A percentile compares a stretch with the other conserved stretches of the same genome.
Evolutionary conservation across 352 stramenopile genomes (phyloP).

Genomic region (Phytopythium oedochilum): DNA sequence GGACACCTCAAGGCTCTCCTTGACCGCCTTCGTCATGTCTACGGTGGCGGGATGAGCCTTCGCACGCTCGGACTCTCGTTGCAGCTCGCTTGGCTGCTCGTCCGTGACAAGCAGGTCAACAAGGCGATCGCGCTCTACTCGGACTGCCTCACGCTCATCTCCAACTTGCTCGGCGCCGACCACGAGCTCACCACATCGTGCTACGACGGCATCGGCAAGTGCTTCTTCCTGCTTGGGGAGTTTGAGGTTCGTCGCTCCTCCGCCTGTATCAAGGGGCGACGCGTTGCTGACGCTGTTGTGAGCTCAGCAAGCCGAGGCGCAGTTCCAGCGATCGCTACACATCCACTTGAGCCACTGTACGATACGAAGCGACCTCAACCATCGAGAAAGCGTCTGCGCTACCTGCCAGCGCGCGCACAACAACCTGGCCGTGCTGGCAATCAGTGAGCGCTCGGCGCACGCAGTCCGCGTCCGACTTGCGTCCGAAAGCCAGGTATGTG

Average conservation of each 20-base stretch:
- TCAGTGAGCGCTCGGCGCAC: slow-evolving; percentile 26
- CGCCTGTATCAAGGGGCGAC: background rate
- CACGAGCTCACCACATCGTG: slow-evolving; percentile 23
- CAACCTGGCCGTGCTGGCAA: slow-evolving; percentile 57
- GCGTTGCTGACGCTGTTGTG: background rate
- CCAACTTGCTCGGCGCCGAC: slow-evolving; percentile 16
- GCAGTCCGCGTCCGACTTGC: slow-evolving; percentile 14
- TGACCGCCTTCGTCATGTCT: slow-evolving; percentile 18
- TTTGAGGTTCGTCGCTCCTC: slow-evolving; percentile 27
- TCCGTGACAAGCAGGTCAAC: slow-evolving; percentile 21
- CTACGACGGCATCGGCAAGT: slow-evolving; percentile 44
- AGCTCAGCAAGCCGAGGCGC: slow-evolving; percentile 33
- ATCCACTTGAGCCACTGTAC: background rate
- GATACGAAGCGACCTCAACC: background rate
- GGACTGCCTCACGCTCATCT: slow-evolving; percentile 23
- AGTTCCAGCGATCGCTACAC: slow-evolving; percentile 34
- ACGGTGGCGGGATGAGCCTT: slow-evolving; percentile 46
- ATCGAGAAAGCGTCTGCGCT: slow-evolving; percentile 10
- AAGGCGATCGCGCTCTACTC: slow-evolving; percentile 31
- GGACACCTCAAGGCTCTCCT: slow-evolving; percentile 16
- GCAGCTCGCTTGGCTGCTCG: background rate
- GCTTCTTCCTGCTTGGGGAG: slow-evolving; percentile 45
- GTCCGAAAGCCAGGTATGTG: too few relatives aligned
- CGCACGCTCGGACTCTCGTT: slow-evolving; percentile 31
- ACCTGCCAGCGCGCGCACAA: slow-evolving; percentile 36